These are phyloP conservation scores for Yarrowia deformans DNA, from an alignment of 805 yeast genomes.

Conservation along the genomic window DNA sequence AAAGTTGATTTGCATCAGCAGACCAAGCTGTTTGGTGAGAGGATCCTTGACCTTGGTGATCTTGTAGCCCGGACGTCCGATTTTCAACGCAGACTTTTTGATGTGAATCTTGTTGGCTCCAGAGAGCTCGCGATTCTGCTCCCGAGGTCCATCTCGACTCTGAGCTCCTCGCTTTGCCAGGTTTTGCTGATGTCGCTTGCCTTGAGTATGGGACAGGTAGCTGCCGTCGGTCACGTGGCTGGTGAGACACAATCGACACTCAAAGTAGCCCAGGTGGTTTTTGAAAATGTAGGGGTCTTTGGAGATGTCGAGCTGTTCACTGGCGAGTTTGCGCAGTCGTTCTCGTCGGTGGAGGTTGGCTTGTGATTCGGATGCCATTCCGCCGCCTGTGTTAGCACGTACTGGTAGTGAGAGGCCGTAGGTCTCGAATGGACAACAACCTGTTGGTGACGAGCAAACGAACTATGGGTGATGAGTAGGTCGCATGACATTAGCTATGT, in stretches of 20 bases:
- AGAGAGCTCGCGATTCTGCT: slow-evolving; percentile 43
- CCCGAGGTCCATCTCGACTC: slow-evolving; percentile 51
- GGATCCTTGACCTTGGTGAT: slow-evolving; percentile 74
- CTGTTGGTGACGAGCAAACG: too few species aligned
- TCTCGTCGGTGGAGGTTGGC: slow-evolving; percentile 71
- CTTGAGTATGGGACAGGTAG: slow-evolving; percentile 83
- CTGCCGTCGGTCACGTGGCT: slow-evolving; percentile 81
- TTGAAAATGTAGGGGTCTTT: slow-evolving; percentile 84
- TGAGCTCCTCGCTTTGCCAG: slow-evolving; percentile 63
- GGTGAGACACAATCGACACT: slow-evolving; percentile 85
- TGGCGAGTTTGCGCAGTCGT: slow-evolving; percentile 68
- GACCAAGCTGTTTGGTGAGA: slow-evolving; percentile 63
- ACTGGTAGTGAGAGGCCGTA: not conserved
- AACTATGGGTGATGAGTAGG: too few species aligned
- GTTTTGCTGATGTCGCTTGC: slow-evolving; percentile 79
- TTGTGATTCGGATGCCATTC: slow-evolving; percentile 77
- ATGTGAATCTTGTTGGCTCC: slow-evolving; percentile 44
- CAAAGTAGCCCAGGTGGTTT: slow-evolving; percentile 83
- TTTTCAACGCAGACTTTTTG: slow-evolving; percentile 61
- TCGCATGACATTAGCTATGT: too few species aligned
- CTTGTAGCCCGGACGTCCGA: slow-evolving; percentile 77
- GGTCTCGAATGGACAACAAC: not conserved
- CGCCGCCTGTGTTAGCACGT: slow-evolving; percentile 62
- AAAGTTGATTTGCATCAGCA: slow-evolving; percentile 66
- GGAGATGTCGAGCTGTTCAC: slow-evolving; percentile 53